Conservation (phyloP, 106 monocot genomes). For the Apostasia ramifera region DNA sequence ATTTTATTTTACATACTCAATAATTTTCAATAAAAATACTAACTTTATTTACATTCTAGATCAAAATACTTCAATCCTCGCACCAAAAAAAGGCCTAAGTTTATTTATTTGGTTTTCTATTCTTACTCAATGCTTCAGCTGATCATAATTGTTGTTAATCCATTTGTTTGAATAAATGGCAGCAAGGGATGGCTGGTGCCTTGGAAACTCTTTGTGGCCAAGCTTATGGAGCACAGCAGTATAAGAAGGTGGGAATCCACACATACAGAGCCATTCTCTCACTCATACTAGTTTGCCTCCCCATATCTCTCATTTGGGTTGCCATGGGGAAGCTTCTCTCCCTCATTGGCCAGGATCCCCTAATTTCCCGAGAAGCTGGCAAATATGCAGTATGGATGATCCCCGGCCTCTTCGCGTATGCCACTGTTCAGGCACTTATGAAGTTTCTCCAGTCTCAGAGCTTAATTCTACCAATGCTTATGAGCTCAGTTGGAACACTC, state of each 20-base stretch:
- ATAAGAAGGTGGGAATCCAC: conserved; percentile 27
- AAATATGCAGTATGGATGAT: conserved; percentile 32
- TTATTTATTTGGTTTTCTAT: no score
- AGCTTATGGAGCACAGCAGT: conserved; percentile 50
- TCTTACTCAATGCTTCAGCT: no score
- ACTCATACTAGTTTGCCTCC: conserved; percentile 27
- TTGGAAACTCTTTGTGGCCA: conserved; percentile 51
- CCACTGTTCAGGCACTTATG: conserved; percentile 15
- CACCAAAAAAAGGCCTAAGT: no score
- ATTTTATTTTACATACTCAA: no score
- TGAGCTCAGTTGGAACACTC: conserved; percentile 4
- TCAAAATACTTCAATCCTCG: no score
- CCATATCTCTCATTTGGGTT: conserved; percentile 22
- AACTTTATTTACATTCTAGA: no score
- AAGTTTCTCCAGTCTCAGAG: conserved; percentile 32
- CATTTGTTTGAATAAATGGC: conserved; percentile 1
- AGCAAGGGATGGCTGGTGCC: conserved; percentile 50
- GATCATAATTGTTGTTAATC: no score
- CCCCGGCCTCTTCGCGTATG: conserved; percentile 36
- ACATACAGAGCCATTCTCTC: conserved; percentile 34
- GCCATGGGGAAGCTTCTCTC: conserved; percentile 20
- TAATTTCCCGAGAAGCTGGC: conserved; percentile 28
- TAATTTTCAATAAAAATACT: no score
- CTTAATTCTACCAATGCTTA: conserved; percentile 12
- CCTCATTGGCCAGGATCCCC: conserved; percentile 23